Evolutionary conservation across 2,329 filamentous ascomycete species (phyloP).

Genomic region (Teratosphaeria zuluensis): DNA sequence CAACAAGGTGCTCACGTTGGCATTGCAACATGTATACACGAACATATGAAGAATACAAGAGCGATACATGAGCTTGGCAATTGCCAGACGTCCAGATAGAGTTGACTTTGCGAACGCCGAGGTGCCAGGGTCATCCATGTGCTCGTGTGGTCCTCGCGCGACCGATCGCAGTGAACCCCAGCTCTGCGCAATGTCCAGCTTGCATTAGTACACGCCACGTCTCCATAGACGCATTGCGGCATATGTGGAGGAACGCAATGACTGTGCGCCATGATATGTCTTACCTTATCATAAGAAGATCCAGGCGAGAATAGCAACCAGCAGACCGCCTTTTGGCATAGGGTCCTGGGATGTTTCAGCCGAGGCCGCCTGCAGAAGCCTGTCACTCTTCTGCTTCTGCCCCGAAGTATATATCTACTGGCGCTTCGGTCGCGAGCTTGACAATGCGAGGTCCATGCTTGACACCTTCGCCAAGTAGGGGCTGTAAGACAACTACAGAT

Average conservation of each 20-base stretch:
- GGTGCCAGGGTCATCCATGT: background rate
- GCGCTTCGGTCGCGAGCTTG: background rate
- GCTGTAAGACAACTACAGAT: background rate
- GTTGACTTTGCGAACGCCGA: background rate
- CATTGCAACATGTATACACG: no score
- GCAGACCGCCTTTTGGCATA: background rate
- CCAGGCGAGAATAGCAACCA: background rate
- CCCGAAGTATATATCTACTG: background rate
- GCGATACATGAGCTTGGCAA: no score
- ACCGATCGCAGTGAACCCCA: background rate
- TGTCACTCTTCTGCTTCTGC: background rate
- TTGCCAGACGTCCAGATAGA: background rate
- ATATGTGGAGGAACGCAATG: background rate
- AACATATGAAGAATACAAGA: no score
- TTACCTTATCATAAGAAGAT: background rate
- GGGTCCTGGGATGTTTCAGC: background rate
- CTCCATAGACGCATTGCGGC: no score
- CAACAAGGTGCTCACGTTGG: no score
- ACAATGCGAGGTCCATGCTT: background rate
- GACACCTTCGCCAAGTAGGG: background rate
- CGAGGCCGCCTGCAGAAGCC: background rate
- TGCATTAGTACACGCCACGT: background rate
- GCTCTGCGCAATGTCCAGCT: background rate
- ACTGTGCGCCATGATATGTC: background rate
- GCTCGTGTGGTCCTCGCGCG: background rate